A percentile compares a stretch with the other conserved stretches of the same genome.
Evolutionary conservation across 371 early-diverging fungal genomes (phyloP).

Genomic region (Circinella umbellata): DNA sequence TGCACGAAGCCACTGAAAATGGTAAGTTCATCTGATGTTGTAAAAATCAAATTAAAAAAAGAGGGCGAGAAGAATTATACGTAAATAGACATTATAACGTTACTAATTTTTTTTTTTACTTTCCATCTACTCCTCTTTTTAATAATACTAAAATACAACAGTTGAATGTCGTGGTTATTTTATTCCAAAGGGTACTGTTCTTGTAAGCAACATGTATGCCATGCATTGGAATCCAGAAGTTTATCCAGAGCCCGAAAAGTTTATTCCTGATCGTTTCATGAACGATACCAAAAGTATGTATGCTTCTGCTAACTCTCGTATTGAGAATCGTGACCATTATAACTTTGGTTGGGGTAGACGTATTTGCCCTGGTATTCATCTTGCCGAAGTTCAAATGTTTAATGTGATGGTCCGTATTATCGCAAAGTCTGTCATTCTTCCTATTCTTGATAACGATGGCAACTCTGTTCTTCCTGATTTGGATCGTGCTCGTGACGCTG

Average conservation of each 20-base stretch:
- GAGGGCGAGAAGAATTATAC: background rate
- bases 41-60: background rate
- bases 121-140: background rate
- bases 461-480: slow-evolving; percentile 16
- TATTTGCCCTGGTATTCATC: slow-evolving; percentile 24
- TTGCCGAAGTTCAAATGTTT: slow-evolving; percentile 24
- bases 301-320: slow-evolving; percentile 15
- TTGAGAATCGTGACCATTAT: slow-evolving; percentile 21
- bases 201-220: slow-evolving; percentile 28
- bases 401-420: slow-evolving; percentile 13
- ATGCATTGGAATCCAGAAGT: slow-evolving; percentile 22
- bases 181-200: slow-evolving; percentile 41
- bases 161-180: slow-evolving; percentile 30
- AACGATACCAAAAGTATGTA: slow-evolving; percentile 16
- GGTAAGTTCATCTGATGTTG: slow-evolving; percentile 8
- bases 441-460: slow-evolving; percentile 7
- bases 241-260: slow-evolving; percentile 21
- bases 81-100: too few relatives aligned
- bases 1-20: slow-evolving; percentile 28
- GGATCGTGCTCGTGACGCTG: slow-evolving; percentile 14
- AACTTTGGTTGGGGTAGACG: slow-evolving; percentile 27
- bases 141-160: background rate
- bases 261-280: slow-evolving; percentile 31
- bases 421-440: slow-evolving; percentile 20
- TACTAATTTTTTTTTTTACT: too few relatives aligned